Percentiles rank a stretch among this genome's conserved stretches.
Conservation (phyloP, 768 basidiomycete genomes). For the Naganishia randhawae region DNA sequence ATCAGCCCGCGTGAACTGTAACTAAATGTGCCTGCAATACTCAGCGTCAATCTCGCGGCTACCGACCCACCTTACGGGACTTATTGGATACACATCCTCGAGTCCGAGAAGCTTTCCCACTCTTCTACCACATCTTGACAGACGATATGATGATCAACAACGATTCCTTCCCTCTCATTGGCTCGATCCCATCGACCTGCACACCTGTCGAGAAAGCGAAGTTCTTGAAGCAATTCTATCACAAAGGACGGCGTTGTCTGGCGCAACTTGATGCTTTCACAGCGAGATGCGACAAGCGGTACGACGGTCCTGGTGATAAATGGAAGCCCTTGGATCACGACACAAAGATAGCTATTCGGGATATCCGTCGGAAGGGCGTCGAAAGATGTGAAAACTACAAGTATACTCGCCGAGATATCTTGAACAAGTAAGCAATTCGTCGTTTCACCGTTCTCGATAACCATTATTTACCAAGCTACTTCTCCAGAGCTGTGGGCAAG, state of each 20-base stretch:
- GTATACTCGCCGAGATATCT: conserved; percentile 48
- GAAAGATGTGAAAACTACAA: conserved; percentile 51
- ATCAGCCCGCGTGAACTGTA: neutral
- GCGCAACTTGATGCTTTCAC: conserved; percentile 49
- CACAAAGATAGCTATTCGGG: conserved; percentile 46
- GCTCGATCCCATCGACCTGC: conserved; percentile 46
- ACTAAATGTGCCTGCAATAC: neutral
- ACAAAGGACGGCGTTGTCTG: conserved; percentile 45
- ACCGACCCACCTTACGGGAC: conserved; percentile 42
- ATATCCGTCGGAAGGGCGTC: conserved; percentile 48
- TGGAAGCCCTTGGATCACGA: conserved; percentile 46
- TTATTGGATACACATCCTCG: conserved; percentile 41
- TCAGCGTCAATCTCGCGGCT: conserved; percentile 10
- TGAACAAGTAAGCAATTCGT: conserved; percentile 47
- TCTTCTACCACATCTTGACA: conserved; percentile 50
- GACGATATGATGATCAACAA: conserved; percentile 49
- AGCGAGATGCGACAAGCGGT: conserved; percentile 46
- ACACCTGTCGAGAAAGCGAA: conserved; percentile 46
- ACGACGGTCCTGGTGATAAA: conserved; percentile 44
- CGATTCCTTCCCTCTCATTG: conserved; percentile 49
- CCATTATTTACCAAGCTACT: conserved; percentile 14
- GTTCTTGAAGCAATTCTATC: conserved; percentile 41
- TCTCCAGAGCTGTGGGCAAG: conserved; percentile 43
- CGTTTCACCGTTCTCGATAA: neutral
- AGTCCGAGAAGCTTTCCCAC: conserved; percentile 44